These are phyloP conservation scores for Phytopythium aichiense DNA, from an alignment of 352 stramenopile species.

Conservation along the genomic window DNA sequence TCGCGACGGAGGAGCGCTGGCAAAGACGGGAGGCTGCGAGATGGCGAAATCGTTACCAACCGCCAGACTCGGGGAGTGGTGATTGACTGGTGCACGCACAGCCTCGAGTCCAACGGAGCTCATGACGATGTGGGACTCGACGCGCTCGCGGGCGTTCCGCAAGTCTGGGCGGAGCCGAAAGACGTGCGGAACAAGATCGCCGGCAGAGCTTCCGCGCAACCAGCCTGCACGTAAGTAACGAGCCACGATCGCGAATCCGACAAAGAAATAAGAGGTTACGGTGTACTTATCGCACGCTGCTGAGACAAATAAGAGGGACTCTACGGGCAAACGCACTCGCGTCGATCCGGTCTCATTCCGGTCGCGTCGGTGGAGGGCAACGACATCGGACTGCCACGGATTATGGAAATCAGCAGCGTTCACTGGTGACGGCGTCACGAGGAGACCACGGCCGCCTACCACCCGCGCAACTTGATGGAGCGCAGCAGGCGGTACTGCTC, in stretches of 20 bases:
- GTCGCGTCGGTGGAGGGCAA: background rate
- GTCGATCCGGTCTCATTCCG: background rate
- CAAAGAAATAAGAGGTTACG: background rate
- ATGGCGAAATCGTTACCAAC: background rate
- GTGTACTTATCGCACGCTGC: background rate
- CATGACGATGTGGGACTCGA: constrained; percentile 6
- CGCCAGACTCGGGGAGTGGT: background rate
- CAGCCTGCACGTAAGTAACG: background rate
- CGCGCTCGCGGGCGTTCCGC: background rate
- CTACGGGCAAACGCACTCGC: background rate
- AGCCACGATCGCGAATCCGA: background rate
- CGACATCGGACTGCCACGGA: background rate
- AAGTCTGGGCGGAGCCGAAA: background rate
- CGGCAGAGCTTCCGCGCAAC: background rate
- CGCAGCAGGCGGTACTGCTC: constrained; percentile 52
- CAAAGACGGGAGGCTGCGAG: background rate
- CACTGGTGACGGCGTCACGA: background rate
- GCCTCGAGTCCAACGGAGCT: background rate
- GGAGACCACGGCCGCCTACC: background rate
- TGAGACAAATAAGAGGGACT: background rate
- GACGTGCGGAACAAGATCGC: constrained; percentile 1
- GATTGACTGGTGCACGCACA: too few relatives aligned
- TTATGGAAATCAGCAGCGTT: background rate
- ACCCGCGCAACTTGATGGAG: constrained; percentile 36
- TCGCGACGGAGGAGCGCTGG: background rate